A percentile compares a stretch with the other conserved stretches of the same genome.
Conservation (phyloP, 2,329 filamentous ascomycete genomes). For the Calonectria leucothoes region DNA sequence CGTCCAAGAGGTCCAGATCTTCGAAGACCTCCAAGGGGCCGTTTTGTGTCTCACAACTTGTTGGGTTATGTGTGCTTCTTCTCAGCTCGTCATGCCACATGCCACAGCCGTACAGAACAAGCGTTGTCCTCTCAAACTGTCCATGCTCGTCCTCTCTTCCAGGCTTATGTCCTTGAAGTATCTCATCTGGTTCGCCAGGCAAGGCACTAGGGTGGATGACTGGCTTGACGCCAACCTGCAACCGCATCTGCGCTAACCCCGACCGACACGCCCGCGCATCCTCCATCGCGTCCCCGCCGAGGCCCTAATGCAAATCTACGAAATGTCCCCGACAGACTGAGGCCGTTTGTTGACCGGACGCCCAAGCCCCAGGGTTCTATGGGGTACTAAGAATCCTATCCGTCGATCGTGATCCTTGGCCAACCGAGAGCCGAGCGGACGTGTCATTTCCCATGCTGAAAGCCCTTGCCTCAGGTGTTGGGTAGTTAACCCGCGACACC, state of each 20-base stretch:
- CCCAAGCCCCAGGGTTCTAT: background rate
- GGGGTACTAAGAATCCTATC: background rate
- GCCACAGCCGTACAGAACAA: background rate
- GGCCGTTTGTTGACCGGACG: background rate
- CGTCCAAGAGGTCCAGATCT: background rate
- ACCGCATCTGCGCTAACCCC: slow-evolving; percentile 3
- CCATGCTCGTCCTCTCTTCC: background rate
- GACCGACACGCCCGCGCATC: background rate
- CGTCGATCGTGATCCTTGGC: background rate
- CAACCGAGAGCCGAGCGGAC: background rate
- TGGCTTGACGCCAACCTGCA: slow-evolving; percentile 18
- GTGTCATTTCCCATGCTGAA: background rate
- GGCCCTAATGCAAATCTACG: background rate
- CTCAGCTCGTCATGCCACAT: background rate
- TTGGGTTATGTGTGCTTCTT: background rate
- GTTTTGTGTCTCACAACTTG: background rate
- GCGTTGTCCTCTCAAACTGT: background rate
- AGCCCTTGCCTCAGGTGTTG: background rate
- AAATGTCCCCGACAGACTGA: background rate
- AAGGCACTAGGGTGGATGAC: slow-evolving; percentile 11
- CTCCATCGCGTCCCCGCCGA: background rate
- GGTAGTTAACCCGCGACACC: background rate
- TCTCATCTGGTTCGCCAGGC: background rate
- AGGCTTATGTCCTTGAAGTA: background rate
- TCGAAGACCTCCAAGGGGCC: background rate